These are phyloP conservation scores for Euphorbia peplus DNA, from an alignment of 345 rosid genomes.

Conservation along the genomic window DNA sequence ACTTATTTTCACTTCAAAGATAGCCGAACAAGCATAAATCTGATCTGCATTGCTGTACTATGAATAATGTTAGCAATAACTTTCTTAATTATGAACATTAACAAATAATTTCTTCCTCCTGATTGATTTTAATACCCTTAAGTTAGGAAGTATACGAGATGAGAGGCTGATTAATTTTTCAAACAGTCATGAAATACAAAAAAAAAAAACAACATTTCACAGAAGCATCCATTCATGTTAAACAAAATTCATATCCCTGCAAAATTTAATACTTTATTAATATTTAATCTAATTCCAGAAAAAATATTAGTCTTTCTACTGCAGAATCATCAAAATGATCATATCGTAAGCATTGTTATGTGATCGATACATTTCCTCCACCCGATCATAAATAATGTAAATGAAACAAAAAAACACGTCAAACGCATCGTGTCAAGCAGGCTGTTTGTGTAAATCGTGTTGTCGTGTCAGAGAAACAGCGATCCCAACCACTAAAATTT, in stretches of 20 bases:
- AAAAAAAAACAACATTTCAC: not conserved
- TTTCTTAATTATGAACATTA: conserved; percentile 4
- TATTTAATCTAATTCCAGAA: not conserved
- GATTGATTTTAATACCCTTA: not conserved
- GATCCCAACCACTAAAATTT: not conserved
- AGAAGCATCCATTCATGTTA: not conserved
- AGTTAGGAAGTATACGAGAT: no score
- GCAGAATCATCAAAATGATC: no score
- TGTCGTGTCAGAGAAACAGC: no score
- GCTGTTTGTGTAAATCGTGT: no score
- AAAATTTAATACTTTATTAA: not conserved
- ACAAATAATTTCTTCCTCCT: not conserved
- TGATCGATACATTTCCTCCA: no score
- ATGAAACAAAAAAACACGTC: no score
- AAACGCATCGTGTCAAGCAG: no score
- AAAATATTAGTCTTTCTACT: not conserved
- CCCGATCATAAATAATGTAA: no score
- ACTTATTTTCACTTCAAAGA: not conserved
- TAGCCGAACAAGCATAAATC: not conserved
- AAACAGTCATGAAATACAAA: not conserved
- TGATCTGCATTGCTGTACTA: not conserved
- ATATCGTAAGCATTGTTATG: no score
- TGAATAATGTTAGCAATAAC: not conserved
- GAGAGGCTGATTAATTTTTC: not conserved
- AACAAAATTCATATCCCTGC: conserved; percentile 1